Conservation (phyloP, 2,329 filamentous ascomycete genomes). For the Elsinoe arachidis region DNA sequence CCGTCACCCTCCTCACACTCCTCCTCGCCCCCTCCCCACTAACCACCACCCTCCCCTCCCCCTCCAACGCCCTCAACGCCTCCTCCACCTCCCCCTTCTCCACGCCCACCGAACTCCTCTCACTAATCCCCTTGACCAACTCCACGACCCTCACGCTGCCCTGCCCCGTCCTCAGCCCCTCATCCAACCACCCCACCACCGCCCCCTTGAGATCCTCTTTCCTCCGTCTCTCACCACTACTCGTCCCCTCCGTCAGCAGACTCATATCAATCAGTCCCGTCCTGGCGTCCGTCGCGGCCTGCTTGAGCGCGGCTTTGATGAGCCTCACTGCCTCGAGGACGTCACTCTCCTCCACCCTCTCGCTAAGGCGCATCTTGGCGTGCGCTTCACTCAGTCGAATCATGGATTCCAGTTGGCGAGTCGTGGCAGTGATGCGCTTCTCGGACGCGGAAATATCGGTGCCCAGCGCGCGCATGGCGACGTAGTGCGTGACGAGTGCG, state of each 20-base stretch:
- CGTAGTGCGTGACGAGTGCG: constrained; percentile 78
- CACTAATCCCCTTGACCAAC: constrained; percentile 61
- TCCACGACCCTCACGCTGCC: constrained; percentile 70
- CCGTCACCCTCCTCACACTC: constrained; percentile 67
- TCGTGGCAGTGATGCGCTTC: constrained; percentile 95
- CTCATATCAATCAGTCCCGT: constrained; percentile 95
- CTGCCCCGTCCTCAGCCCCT: constrained; percentile 57
- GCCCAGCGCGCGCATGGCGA: constrained; percentile 90
- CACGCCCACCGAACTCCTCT: constrained; percentile 59
- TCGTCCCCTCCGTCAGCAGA: constrained; percentile 87
- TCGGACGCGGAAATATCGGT: constrained; percentile 64
- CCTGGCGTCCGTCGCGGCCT: constrained; percentile 86
- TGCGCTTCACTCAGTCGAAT: constrained; percentile 94
- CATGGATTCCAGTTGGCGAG: constrained; percentile 94
- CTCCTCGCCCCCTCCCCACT: constrained; percentile 76
- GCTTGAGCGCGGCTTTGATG: constrained; percentile 90
- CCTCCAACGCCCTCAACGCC: constrained; percentile 68
- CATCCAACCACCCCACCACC: constrained; percentile 66
- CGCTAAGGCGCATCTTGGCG: constrained; percentile 87
- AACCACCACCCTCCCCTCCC: constrained; percentile 73
- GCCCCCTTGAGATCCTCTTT: constrained; percentile 78
- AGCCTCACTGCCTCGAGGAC: constrained; percentile 85
- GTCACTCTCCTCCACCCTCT: constrained; percentile 67
- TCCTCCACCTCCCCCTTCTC: constrained; percentile 77
- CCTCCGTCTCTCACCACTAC: constrained; percentile 72